Evolutionary conservation across 192 early-diverging fungal genomes (phyloP).

Genomic region (Geranomyces michiganensis): DNA sequence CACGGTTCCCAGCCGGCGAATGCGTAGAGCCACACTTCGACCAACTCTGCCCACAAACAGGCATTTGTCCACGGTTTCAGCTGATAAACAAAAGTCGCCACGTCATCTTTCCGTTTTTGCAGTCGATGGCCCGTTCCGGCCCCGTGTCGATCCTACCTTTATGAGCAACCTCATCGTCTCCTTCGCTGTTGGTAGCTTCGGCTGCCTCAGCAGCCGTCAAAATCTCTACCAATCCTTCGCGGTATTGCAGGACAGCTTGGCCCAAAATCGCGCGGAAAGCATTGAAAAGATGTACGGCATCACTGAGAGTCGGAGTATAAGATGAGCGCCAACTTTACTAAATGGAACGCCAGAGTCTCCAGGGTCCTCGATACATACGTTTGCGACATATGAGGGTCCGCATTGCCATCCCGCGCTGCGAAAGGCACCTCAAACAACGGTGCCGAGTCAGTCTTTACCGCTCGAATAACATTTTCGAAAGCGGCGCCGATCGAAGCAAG

Average conservation of each 20-base stretch:
- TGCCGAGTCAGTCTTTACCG: neutral
- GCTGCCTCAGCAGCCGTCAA: neutral
- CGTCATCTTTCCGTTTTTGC: too few species aligned
- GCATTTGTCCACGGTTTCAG: slow-evolving; percentile 12
- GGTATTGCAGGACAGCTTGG: neutral
- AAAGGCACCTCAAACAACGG: neutral
- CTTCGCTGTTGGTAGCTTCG: neutral
- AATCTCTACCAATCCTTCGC: neutral
- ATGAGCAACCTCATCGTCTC: neutral
- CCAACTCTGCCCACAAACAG: slow-evolving; percentile 16
- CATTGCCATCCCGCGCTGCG: too few species aligned
- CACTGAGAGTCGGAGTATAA: neutral
- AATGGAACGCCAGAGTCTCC: too few species aligned
- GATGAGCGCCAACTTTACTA: neutral
- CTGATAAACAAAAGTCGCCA: neutral
- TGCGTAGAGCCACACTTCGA: slow-evolving; percentile 8
- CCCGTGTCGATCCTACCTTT: slow-evolving; percentile 2
- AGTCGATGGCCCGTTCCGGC: too few species aligned
- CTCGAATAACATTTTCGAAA: slow-evolving; percentile 4
- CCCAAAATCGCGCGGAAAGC: neutral
- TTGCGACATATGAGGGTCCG: too few species aligned
- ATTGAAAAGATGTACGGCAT: neutral
- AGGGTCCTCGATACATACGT: too few species aligned
- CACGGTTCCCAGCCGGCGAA: slow-evolving; percentile 2
- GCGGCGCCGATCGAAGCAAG: neutral